Percentiles rank a stretch among this genome's conserved stretches.
phyloP scores from a whole-genome alignment of 2,329 filamentous ascomycete species.

The Chaetomium sp. region DNA sequence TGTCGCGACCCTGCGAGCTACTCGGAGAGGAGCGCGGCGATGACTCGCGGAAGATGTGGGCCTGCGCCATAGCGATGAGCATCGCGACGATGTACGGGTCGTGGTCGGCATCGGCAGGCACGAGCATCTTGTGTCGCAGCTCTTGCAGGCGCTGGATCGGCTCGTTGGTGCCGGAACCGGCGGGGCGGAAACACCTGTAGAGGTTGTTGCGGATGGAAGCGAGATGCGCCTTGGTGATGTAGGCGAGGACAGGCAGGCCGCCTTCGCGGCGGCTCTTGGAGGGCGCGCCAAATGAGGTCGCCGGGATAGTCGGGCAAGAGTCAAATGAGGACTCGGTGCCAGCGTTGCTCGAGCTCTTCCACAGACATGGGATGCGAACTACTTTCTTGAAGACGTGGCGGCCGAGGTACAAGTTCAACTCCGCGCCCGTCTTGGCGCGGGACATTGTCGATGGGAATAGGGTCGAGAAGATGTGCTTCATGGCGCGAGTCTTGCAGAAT shows the following conservation, averaged over 20 bases:
- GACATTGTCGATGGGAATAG: slow-evolving; percentile 35
- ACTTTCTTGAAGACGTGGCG: slow-evolving; percentile 37
- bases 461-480: slow-evolving; percentile 39
- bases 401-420: slow-evolving; percentile 47
- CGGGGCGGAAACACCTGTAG: slow-evolving; percentile 40
- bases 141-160: slow-evolving; percentile 44
- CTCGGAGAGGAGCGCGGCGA: slow-evolving; percentile 20
- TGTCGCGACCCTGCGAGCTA: slow-evolving; percentile 10
- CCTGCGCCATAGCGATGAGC: slow-evolving; percentile 52
- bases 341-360: slow-evolving; percentile 31
- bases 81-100: slow-evolving; percentile 48
- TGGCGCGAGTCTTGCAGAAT: slow-evolving; percentile 33
- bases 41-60: slow-evolving; percentile 40
- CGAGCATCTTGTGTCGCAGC: slow-evolving; percentile 40
- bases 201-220: slow-evolving; percentile 40
- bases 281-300: slow-evolving; percentile 17
- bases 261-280: slow-evolving; percentile 21
- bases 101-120: slow-evolving; percentile 43
- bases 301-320: slow-evolving; percentile 19
- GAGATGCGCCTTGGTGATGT: slow-evolving; percentile 43
- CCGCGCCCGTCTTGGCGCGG: slow-evolving; percentile 29
- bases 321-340: slow-evolving; percentile 27
- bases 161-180: slow-evolving; percentile 36
- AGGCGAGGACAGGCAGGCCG: slow-evolving; percentile 36
- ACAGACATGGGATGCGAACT: slow-evolving; percentile 45